Base-by-base conservation (phyloP, 306 rosid genomes). In the Quercus robur region DNA sequence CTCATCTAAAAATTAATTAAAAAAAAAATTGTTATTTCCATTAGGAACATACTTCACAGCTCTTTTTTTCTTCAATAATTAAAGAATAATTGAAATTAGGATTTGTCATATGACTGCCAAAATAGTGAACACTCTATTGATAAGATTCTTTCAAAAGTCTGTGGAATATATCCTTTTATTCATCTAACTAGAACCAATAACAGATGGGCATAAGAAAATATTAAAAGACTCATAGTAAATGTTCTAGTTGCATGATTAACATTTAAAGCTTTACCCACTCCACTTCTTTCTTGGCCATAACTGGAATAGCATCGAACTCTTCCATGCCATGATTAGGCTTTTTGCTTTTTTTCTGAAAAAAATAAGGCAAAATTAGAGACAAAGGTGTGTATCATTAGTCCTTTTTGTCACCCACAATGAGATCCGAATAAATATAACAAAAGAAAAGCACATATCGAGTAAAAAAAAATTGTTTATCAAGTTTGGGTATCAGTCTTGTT, bases 231-330 rank as follows among this genome's bases (percentile, higher is more conserved):
- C 18, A 51, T 3, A 68, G 30, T 33, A 30, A 67, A 49, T 68
- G 14, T 28, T 66, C 46, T 8, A 8, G 12, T 41, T 8, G 11
- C 18, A 57, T 28, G 19, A 56, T 23, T 25, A 57, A 69, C 68
- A 75, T 56, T 13, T 77, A 14, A 74, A 72, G 71, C 23, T 64
- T 63, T 21, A 90, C 86, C 82, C 54, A 73, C 20, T 75, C 63
- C 69, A 58, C 75, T 71, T 63, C 81, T 57, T 81, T 66, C 41
- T 67, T 83, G 52, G 73, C 75, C 19, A 51, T 51, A 12, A 46
- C 26, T 54, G 75, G 67, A 69, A 77, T 30, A 57, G 83, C 78
- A 52, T 70, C n/a, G 38, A 83, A 33, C 59, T 56, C 81, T 71
- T 77, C 78, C 54, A 77, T 52, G 21, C 63, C 57, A 5, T 54